phyloP scores from a whole-genome alignment of 1,139 yeast genomes.

The Lodderomyces margitis region DNA sequence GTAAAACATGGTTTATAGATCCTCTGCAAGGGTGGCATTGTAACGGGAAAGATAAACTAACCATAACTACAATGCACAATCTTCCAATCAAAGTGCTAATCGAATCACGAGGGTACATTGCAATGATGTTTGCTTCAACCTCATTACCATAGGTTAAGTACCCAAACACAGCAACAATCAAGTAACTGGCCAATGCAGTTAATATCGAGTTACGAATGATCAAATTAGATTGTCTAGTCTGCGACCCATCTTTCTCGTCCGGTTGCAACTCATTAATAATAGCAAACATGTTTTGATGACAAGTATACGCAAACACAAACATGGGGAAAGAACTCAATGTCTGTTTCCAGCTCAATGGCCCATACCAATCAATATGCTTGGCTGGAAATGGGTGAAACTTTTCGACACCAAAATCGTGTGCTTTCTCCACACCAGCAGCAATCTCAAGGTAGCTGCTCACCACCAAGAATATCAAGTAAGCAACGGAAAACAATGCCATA shows the following conservation, averaged over 20 bases:
- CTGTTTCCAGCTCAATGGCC: conserved; percentile 37
- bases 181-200: conserved; percentile 58
- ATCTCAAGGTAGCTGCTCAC: conserved; percentile 54
- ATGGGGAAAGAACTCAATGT: conserved; percentile 68
- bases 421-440: conserved; percentile 18
- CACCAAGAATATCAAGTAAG: conserved; percentile 74
- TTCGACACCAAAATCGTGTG: not conserved
- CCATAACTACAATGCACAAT: conserved; percentile 67
- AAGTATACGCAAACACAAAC: conserved; percentile 90
- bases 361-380: conserved; percentile 28
- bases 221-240: conserved; percentile 50
- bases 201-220: conserved; percentile 60
- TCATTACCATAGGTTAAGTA: conserved; percentile 84
- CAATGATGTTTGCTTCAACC: conserved; percentile 67
- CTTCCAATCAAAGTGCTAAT: conserved; percentile 64
- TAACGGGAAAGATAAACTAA: conserved; percentile 66
- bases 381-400: conserved; percentile 12
- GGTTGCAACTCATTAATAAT: conserved; percentile 68
- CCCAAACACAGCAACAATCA: conserved; percentile 77
- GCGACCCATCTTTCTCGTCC: conserved; percentile 38
- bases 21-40: conserved; percentile 82
- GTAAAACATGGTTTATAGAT: conserved; percentile 64
- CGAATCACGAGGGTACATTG: conserved; percentile 62
- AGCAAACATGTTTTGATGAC: conserved; percentile 92
- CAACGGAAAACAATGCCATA: conserved; percentile 77